Percentiles rank a stretch among this genome's conserved stretches.
Conservation (phyloP, 805 yeast genomes). For the Starmerella lactis-condensi region DNA sequence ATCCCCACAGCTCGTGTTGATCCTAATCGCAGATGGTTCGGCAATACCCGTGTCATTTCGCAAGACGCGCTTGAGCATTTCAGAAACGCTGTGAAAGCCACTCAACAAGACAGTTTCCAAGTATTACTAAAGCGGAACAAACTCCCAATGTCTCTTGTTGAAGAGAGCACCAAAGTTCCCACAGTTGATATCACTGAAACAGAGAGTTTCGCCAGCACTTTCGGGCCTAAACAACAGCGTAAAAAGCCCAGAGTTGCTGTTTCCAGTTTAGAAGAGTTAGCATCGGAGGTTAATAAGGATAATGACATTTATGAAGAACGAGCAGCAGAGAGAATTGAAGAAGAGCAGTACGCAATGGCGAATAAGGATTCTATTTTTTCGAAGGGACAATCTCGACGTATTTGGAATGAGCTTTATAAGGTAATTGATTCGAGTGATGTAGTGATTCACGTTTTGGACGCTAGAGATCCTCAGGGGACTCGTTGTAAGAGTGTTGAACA, state of each 20-base stretch:
- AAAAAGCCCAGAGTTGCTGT: constrained; percentile 72
- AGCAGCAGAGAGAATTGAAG: constrained; percentile 28
- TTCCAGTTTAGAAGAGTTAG: constrained; percentile 64
- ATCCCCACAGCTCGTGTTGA: constrained; percentile 84
- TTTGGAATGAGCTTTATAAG: constrained; percentile 93
- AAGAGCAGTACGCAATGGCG: constrained; percentile 72
- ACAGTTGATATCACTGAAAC: constrained; percentile 69
- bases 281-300: constrained; percentile 38
- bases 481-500: constrained; percentile 86
- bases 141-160: constrained; percentile 84
- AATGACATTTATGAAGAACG: constrained; percentile 51
- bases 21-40: constrained; percentile 95
- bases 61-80: constrained; percentile 91
- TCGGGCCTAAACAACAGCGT: constrained; percentile 90
- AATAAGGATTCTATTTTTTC: constrained; percentile 91
- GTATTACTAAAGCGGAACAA: constrained; percentile 76
- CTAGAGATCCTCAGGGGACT: constrained; percentile 94
- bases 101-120: constrained; percentile 64
- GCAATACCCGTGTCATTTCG: constrained; percentile 90
- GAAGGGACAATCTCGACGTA: constrained; percentile 95
- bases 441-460: constrained; percentile 88
- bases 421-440: constrained; percentile 97
- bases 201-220: constrained; percentile 60
- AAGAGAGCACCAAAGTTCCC: constrained; percentile 64
- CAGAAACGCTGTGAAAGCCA: constrained; percentile 82